phyloP scores from a whole-genome alignment of 176 grass and related monocot species.

The Leersia perrieri region DNA sequence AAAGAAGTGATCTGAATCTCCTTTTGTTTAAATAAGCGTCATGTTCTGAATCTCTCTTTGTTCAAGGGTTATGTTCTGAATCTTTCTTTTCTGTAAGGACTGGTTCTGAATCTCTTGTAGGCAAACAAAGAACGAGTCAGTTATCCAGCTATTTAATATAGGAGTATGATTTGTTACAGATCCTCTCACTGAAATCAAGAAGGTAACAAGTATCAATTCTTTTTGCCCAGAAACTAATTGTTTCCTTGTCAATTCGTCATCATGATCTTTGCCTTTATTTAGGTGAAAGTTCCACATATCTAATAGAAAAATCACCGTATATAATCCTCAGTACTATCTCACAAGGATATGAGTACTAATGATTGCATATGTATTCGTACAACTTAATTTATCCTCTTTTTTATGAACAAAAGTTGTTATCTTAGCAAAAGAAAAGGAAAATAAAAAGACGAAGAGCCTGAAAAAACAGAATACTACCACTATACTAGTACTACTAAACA shows the following conservation, averaged over 20 bases:
- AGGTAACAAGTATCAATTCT: constrained; percentile 2
- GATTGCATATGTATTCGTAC: neutral
- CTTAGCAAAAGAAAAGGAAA: neutral
- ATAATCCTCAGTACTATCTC: neutral
- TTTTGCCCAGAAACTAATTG: constrained; percentile 1
- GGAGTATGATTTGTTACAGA: too few species aligned
- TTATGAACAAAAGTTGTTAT: neutral
- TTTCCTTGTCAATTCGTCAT: constrained; percentile 1
- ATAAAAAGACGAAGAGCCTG: neutral
- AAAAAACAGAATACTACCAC: neutral
- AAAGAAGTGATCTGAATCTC: neutral
- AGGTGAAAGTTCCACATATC: constrained; percentile 4
- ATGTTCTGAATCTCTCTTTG: neutral
- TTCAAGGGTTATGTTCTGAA: neutral
- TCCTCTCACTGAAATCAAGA: neutral
- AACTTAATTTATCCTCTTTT: neutral
- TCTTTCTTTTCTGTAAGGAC: neutral
- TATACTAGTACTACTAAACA: neutral
- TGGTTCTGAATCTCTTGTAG: neutral
- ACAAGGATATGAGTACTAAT: constrained; percentile 22
- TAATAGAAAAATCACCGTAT: constrained; percentile 14
- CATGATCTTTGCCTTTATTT: constrained; percentile 34
- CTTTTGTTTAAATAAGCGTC: neutral
- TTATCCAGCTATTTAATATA: neutral
- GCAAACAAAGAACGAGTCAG: neutral